Evolutionary conservation across 1,284 basidiomycete genomes (phyloP).

Genomic region (Rhodotorula sp.): DNA sequence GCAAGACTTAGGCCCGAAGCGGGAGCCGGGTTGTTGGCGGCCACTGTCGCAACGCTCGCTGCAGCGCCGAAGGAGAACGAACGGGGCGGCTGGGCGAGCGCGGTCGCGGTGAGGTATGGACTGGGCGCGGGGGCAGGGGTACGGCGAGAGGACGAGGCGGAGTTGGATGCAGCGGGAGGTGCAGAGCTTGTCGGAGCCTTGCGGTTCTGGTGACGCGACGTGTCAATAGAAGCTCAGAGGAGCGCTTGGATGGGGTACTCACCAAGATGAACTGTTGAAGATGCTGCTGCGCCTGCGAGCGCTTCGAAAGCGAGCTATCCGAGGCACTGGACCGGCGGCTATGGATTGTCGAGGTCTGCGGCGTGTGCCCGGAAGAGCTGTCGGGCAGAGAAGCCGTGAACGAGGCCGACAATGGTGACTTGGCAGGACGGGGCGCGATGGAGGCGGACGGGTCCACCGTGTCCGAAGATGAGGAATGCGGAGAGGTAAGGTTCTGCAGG

Average conservation of each 20-base stretch:
- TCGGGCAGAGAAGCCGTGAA: neutral
- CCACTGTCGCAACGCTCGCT: neutral
- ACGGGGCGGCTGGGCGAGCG: constrained; percentile 23
- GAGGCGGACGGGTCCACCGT: neutral
- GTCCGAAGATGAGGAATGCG: neutral
- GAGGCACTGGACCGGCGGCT: neutral
- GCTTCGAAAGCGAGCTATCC: neutral
- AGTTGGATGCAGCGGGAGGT: neutral
- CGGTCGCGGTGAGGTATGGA: constrained; percentile 32
- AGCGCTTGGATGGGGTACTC: neutral
- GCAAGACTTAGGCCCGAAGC: constrained; percentile 37
- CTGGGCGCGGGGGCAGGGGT: constrained; percentile 11
- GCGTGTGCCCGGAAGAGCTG: constrained; percentile 1
- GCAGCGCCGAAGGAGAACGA: constrained; percentile 29
- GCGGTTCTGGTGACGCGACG: neutral
- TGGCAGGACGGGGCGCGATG: neutral
- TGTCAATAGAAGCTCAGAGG: neutral
- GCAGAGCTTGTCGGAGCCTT: constrained; percentile 3
- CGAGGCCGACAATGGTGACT: constrained; percentile 9
- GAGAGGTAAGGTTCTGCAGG: constrained; percentile 32
- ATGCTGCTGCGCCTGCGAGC: constrained; percentile 28
- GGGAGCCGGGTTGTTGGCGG: neutral
- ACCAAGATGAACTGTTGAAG: constrained; percentile 31
- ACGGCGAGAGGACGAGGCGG: constrained; percentile 17
- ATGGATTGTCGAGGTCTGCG: neutral